phyloP scores from a whole-genome alignment of 441 rosid genomes.

The Gossypium trilobum region DNA sequence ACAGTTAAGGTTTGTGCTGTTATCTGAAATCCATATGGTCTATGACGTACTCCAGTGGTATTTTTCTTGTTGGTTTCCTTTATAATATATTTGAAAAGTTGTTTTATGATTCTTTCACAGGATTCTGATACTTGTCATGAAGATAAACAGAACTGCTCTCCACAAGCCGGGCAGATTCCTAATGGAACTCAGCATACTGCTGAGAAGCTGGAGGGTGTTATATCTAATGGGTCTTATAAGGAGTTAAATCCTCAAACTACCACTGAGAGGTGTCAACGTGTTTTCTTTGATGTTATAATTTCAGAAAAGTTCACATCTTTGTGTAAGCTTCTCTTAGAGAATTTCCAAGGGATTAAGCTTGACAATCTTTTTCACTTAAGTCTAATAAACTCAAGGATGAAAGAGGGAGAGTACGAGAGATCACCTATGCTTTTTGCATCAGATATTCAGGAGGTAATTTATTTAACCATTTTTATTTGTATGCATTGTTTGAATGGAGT shows the following conservation, averaged over 20 bases:
- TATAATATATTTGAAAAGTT: constrained; percentile 1
- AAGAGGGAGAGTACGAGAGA: constrained; percentile 58
- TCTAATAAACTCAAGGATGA: constrained; percentile 60
- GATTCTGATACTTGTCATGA: constrained; percentile 31
- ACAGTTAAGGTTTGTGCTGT: constrained; percentile 34
- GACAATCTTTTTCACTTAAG: constrained; percentile 44
- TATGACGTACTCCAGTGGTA: neutral
- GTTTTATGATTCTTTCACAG: constrained; percentile 28
- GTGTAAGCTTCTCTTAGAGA: constrained; percentile 60
- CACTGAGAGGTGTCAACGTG: constrained; percentile 52
- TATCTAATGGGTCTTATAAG: constrained; percentile 28
- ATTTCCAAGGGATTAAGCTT: constrained; percentile 53
- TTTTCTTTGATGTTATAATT: constrained; percentile 46
- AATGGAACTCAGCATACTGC: constrained; percentile 31
- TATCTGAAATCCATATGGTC: neutral
- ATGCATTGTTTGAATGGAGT: constrained; percentile 6
- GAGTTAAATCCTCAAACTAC: constrained; percentile 27
- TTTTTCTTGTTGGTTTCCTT: constrained; percentile 8
- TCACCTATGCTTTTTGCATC: constrained; percentile 50
- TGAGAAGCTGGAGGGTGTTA: constrained; percentile 25
- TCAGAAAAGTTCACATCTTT: constrained; percentile 67
- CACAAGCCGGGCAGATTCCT: constrained; percentile 21
- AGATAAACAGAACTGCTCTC: constrained; percentile 24
- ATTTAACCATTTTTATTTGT: neutral
- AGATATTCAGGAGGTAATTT: constrained; percentile 60